Evolutionary conservation across 1,139 yeast species (phyloP).

Genomic region (Saccharomycopsis crataegensis): DNA sequence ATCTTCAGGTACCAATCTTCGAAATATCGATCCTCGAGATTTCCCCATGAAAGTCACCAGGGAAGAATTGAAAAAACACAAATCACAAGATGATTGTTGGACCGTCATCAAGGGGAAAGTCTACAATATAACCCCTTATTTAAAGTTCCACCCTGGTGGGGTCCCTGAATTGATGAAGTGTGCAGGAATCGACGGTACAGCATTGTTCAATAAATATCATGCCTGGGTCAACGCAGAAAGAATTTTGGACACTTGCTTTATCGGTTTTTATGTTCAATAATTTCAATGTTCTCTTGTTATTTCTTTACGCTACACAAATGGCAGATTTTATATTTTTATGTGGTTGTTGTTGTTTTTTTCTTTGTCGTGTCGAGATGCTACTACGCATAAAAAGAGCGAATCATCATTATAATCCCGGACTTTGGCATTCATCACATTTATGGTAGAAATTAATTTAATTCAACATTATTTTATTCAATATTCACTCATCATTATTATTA

Average conservation of each 20-base stretch:
- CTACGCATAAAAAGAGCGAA: no score
- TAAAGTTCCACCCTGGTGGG: slow-evolving; percentile 93
- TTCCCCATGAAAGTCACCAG: slow-evolving; percentile 47
- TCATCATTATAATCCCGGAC: no score
- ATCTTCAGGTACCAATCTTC: slow-evolving; percentile 34
- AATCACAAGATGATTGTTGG: slow-evolving; percentile 68
- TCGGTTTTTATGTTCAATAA: slow-evolving; percentile 45
- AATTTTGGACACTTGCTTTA: slow-evolving; percentile 67
- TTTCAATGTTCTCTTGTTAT: no score
- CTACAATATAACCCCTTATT: slow-evolving; percentile 75
- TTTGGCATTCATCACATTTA: no score
- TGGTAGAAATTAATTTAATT: no score
- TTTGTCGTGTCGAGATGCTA: background rate
- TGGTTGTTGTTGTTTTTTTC: background rate
- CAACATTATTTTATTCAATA: no score
- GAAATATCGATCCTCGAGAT: slow-evolving; percentile 28
- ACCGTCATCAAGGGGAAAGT: slow-evolving; percentile 74
- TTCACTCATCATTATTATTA: no score
- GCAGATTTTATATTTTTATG: background rate
- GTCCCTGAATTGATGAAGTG: slow-evolving; percentile 65
- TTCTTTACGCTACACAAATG: no score
- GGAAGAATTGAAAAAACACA: slow-evolving; percentile 57
- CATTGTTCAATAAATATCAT: slow-evolving; percentile 72
- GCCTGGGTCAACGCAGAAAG: slow-evolving; percentile 86
- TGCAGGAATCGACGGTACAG: slow-evolving; percentile 82